A percentile compares a stretch with the other conserved stretches of the same genome.
phyloP scores from a whole-genome alignment of 352 stramenopile species.

The Pythium utonaiense region DNA sequence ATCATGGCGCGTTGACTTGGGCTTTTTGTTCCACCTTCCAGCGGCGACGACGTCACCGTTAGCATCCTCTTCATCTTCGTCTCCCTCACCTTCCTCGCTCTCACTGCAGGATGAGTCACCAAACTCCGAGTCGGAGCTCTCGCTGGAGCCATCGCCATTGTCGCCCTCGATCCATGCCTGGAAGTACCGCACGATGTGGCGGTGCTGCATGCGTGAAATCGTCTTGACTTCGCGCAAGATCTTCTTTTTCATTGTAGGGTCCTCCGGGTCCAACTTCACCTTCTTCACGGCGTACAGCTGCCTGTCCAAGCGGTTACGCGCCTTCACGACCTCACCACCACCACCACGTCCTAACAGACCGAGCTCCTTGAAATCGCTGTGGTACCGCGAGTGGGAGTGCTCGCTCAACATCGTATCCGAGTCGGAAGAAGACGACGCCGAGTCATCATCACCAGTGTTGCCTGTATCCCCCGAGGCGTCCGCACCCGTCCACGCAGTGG shows the following conservation, averaged over 20 bases:
- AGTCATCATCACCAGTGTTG: constrained; percentile 16
- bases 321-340: constrained; percentile 82
- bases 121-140: constrained; percentile 23
- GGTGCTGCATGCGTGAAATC: constrained; percentile 95
- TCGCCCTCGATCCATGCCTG: constrained; percentile 87
- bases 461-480: constrained; percentile 14
- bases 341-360: constrained; percentile 77
- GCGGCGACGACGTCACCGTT: constrained; percentile 23
- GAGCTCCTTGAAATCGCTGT: constrained; percentile 84
- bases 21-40: constrained; percentile 2
- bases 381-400: constrained; percentile 73
- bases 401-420: constrained; percentile 36
- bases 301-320: constrained; percentile 75
- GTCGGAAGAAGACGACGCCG: constrained; percentile 36
- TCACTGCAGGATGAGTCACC: constrained; percentile 28
- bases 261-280: constrained; percentile 78
- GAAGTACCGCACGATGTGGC: constrained; percentile 95
- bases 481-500: neutral
- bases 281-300: constrained; percentile 88
- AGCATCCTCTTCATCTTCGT: constrained; percentile 35
- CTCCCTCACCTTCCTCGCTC: constrained; percentile 10
- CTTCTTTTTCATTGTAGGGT: constrained; percentile 94
- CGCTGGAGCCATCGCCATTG: constrained; percentile 31
- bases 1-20: neutral
- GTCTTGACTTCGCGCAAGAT: constrained; percentile 94